Evolutionary conservation across 352 stramenopile species (phyloP).

Genomic region (Phytophthora hibernalis): DNA sequence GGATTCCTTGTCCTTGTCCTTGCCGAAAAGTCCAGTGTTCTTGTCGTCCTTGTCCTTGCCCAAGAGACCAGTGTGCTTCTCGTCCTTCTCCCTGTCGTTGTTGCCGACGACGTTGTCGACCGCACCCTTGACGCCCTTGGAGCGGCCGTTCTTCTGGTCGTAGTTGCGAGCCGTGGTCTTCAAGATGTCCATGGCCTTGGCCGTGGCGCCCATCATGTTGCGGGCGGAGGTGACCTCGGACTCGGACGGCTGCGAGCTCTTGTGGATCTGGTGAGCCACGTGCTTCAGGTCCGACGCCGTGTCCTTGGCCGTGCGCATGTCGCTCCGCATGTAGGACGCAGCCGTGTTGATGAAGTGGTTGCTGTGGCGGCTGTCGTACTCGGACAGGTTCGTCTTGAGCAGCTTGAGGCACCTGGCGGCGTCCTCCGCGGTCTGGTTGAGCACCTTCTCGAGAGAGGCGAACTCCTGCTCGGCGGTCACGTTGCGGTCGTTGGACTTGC

Average conservation of each 20-base stretch:
- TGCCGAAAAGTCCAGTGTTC: slow-evolving; percentile 6
- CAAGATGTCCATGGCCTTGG: slow-evolving; percentile 3
- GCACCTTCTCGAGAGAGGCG: slow-evolving; percentile 3
- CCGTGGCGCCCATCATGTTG: slow-evolving; percentile 5
- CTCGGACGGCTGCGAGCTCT: slow-evolving; percentile 1
- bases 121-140: background rate
- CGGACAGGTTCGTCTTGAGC: slow-evolving; percentile 6
- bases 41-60: slow-evolving; percentile 12
- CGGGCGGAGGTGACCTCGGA: background rate
- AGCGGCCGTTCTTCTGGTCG: slow-evolving; percentile 8
- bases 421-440: slow-evolving; percentile 5
- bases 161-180: slow-evolving; percentile 5
- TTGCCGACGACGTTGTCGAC: slow-evolving; percentile 2
- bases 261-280: slow-evolving; percentile 4
- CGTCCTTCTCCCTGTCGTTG: background rate
- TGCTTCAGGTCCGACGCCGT: slow-evolving; percentile 5
- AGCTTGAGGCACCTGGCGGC: slow-evolving; percentile 10
- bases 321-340: slow-evolving; percentile 4
- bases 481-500: slow-evolving; percentile 6
- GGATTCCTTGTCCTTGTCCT: slow-evolving; percentile 15
- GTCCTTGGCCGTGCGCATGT: slow-evolving; percentile 10
- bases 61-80: slow-evolving; percentile 1
- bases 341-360: slow-evolving; percentile 10
- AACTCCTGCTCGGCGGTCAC: slow-evolving; percentile 2
- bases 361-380: slow-evolving; percentile 5